These are phyloP conservation scores for Blastobotrys chiropterorum DNA, from an alignment of 805 yeast species.

Conservation along the genomic window DNA sequence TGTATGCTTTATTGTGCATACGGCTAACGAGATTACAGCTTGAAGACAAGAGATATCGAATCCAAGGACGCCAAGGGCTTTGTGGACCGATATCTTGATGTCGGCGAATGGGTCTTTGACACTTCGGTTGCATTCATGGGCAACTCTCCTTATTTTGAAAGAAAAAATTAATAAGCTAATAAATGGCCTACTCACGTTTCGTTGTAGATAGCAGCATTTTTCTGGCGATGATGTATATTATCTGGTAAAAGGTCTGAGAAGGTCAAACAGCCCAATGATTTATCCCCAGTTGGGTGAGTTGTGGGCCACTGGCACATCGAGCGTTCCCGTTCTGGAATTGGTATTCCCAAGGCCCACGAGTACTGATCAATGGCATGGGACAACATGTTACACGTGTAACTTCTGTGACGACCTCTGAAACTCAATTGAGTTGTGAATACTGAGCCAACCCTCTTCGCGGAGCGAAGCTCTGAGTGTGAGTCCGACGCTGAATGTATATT, in stretches of 20 bases:
- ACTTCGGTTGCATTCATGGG: constrained; percentile 62
- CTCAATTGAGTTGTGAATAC: neutral
- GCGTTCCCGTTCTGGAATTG: neutral
- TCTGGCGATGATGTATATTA: constrained; percentile 9
- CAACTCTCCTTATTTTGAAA: constrained; percentile 64
- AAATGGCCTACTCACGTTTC: neutral
- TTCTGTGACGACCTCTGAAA: neutral
- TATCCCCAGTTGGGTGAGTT: neutral
- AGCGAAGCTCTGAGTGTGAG: too few relatives aligned
- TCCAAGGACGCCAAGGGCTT: constrained; percentile 38
- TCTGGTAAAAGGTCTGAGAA: constrained; percentile 10
- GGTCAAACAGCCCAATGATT: neutral
- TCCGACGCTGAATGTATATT: neutral
- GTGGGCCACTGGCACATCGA: neutral
- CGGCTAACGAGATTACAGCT: constrained; percentile 11
- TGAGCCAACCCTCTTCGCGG: too few relatives aligned
- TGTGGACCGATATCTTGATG: constrained; percentile 59
- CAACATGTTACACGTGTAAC: neutral
- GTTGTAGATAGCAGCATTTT: neutral
- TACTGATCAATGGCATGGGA: neutral
- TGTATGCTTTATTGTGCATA: neutral
- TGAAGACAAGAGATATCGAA: constrained; percentile 46
- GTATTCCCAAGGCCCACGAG: neutral
- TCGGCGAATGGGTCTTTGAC: constrained; percentile 84
- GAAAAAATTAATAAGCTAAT: constrained; percentile 11